phyloP scores from a whole-genome alignment of 768 basidiomycete genomes.

The Mycena metata region DNA sequence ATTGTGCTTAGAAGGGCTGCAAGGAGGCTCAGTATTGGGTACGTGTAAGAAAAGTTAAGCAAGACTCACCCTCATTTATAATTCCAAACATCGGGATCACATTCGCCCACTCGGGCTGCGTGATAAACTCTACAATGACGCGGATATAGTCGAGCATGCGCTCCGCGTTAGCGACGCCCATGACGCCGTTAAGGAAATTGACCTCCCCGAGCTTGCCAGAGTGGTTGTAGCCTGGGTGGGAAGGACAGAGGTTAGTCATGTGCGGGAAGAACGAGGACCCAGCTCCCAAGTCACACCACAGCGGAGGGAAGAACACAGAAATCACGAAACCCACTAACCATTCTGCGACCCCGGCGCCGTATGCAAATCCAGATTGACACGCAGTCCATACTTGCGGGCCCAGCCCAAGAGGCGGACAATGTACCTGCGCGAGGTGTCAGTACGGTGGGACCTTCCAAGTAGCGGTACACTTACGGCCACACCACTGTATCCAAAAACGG shows the following conservation, averaged over 20 bases:
- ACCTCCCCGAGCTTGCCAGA: slow-evolving; percentile 63
- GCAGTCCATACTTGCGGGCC: slow-evolving; percentile 79
- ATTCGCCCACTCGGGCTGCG: slow-evolving; percentile 67
- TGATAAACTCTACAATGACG: slow-evolving; percentile 69
- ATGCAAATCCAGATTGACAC: slow-evolving; percentile 76
- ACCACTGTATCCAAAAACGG: slow-evolving; percentile 71
- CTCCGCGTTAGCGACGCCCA: slow-evolving; percentile 81
- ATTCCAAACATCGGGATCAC: slow-evolving; percentile 66
- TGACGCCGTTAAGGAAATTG: slow-evolving; percentile 69
- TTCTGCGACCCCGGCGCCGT: slow-evolving; percentile 77
- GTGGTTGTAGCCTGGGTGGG: slow-evolving; percentile 53
- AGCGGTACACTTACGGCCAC: slow-evolving; percentile 57
- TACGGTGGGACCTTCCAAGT: too few species aligned
- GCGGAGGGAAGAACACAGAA: too few species aligned
- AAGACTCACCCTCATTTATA: slow-evolving; percentile 55
- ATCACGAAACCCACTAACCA: slow-evolving; percentile 43
- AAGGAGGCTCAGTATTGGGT: too few species aligned
- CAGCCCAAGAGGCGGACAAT: slow-evolving; percentile 72
- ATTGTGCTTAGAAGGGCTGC: slow-evolving; percentile 56
- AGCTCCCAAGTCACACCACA: too few species aligned
- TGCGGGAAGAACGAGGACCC: too few species aligned
- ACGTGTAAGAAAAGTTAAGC: too few species aligned
- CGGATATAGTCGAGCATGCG: slow-evolving; percentile 57
- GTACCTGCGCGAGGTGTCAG: slow-evolving; percentile 51
- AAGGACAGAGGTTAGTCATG: too few species aligned